These are phyloP conservation scores for Forsythia viridissima DNA, from an alignment of 257 asterid genomes.

Conservation along the genomic window DNA sequence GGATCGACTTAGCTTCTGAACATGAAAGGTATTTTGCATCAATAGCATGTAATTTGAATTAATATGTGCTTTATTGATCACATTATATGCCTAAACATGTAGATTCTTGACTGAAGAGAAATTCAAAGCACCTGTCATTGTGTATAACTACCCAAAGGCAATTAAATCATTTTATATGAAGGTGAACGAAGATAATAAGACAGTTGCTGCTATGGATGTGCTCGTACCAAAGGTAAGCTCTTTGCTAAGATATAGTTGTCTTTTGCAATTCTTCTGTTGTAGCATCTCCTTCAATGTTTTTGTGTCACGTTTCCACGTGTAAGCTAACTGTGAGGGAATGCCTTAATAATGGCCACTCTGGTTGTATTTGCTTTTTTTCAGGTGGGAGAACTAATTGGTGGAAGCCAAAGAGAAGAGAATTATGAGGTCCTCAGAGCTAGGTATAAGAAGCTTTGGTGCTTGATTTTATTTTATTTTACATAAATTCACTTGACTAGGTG, in stretches of 20 bases:
- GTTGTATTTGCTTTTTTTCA: slow-evolving; percentile 23
- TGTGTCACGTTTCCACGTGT: neutral
- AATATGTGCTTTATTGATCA: neutral
- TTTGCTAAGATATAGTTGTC: neutral
- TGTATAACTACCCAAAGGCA: slow-evolving; percentile 90
- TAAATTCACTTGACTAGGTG: neutral
- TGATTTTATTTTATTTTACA: neutral
- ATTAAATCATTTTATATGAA: slow-evolving; percentile 98
- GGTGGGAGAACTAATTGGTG: slow-evolving; percentile 99
- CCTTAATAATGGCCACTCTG: neutral
- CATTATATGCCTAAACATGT: neutral
- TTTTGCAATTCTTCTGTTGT: neutral
- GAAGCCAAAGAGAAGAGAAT: slow-evolving; percentile 98
- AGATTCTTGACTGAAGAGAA: slow-evolving; percentile 94
- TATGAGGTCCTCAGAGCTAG: slow-evolving; percentile 74
- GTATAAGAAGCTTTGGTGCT: slow-evolving; percentile 34
- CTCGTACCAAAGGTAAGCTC: slow-evolving; percentile 87
- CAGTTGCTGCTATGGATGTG: slow-evolving; percentile 99
- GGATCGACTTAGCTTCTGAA: slow-evolving; percentile 94
- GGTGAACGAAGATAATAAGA: slow-evolving; percentile 85
- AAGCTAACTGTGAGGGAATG: neutral
- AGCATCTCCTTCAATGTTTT: neutral
- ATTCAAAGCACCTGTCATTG: slow-evolving; percentile 86
- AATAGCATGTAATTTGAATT: neutral
- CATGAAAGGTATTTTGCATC: slow-evolving; percentile 71